A percentile compares a stretch with the other conserved stretches of the same genome.
These are phyloP conservation scores for Metschnikowia anglica DNA, from an alignment of 805 yeast genomes.

Conservation along the genomic window DNA sequence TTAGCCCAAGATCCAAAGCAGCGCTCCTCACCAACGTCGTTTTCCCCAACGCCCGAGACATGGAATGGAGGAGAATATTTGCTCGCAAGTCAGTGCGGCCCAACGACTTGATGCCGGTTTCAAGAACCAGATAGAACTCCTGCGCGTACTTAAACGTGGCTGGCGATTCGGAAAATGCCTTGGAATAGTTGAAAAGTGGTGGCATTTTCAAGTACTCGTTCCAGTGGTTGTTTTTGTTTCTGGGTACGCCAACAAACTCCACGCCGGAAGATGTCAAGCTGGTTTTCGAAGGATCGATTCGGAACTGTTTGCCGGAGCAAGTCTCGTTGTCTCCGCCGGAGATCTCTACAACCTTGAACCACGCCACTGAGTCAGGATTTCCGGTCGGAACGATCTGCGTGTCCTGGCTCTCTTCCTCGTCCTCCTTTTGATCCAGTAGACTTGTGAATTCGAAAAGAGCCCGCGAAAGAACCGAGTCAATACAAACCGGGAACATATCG, in stretches of 20 bases:
- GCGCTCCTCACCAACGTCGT: slow-evolving; percentile 56
- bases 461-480: slow-evolving; percentile 67
- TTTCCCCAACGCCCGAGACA: slow-evolving; percentile 79
- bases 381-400: slow-evolving; percentile 53
- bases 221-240: slow-evolving; percentile 43
- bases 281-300: slow-evolving; percentile 68
- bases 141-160: slow-evolving; percentile 48
- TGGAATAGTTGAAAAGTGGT: slow-evolving; percentile 36
- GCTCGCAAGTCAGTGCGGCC: slow-evolving; percentile 50
- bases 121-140: slow-evolving; percentile 52
- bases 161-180: slow-evolving; percentile 18
- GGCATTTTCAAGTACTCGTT: slow-evolving; percentile 46
- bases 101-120: slow-evolving; percentile 44
- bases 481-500: slow-evolving; percentile 73
- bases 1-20: slow-evolving; percentile 60
- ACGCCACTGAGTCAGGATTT: slow-evolving; percentile 69
- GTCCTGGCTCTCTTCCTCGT: slow-evolving; percentile 13
- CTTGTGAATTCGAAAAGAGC: slow-evolving; percentile 40
- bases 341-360: slow-evolving; percentile 73
- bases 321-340: slow-evolving; percentile 28
- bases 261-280: slow-evolving; percentile 69
- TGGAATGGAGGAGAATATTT: slow-evolving; percentile 63
- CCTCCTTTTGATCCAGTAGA: slow-evolving; percentile 23
- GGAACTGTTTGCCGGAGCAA: slow-evolving; percentile 42
- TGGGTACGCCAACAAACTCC: slow-evolving; percentile 39